These are phyloP conservation scores for Marsdenia floribunda DNA, from an alignment of 257 asterid genomes.

Conservation along the genomic window DNA sequence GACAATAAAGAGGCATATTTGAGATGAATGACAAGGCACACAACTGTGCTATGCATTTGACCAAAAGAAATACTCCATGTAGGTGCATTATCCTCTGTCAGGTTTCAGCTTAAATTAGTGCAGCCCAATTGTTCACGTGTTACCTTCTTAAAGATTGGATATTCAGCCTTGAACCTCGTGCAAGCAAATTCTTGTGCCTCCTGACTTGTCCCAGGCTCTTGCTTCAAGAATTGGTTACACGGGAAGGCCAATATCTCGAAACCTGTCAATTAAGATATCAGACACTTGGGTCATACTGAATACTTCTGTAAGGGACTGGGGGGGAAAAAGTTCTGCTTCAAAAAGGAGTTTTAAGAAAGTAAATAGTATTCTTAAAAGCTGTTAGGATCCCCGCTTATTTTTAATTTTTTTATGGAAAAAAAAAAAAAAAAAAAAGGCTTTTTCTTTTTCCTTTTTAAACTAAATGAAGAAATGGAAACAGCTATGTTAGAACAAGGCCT, in stretches of 20 bases:
- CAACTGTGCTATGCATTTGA: neutral
- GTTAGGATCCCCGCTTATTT: no score
- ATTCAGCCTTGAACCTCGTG: conserved; percentile 76
- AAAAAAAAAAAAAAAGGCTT: no score
- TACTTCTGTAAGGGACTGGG: no score
- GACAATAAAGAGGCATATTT: no score
- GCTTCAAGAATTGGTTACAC: conserved; percentile 81
- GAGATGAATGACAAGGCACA: neutral
- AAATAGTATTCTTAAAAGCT: no score
- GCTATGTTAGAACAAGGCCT: no score
- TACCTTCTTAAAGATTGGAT: conserved; percentile 85
- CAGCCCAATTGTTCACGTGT: neutral
- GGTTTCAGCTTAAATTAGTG: neutral
- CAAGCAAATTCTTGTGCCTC: conserved; percentile 81
- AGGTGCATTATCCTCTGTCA: neutral
- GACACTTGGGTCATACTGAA: neutral
- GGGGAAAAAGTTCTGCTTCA: no score
- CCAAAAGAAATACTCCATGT: neutral
- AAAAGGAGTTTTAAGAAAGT: no score
- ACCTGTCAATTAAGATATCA: conserved; percentile 32
- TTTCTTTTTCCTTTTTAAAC: no score
- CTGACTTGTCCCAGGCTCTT: conserved; percentile 81
- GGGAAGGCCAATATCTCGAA: conserved; percentile 90
- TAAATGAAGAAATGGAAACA: no score
- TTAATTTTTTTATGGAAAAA: no score